These are phyloP conservation scores for Colletotrichum plurivorum DNA, from an alignment of 2,329 filamentous ascomycete species.

Conservation along the genomic window DNA sequence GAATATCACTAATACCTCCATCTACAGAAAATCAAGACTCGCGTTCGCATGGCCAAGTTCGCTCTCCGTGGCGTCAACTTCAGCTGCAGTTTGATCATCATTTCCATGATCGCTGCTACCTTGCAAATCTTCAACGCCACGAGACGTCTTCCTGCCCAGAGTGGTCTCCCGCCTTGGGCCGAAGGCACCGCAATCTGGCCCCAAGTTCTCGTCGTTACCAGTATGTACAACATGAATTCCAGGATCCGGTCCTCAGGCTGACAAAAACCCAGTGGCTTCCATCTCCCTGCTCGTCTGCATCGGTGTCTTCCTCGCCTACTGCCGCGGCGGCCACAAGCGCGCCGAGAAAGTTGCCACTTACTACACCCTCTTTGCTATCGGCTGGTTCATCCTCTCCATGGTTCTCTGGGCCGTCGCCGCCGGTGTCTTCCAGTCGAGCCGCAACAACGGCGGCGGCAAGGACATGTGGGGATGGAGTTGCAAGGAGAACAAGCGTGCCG, in stretches of 20 bases:
- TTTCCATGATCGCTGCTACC: slow-evolving; percentile 89
- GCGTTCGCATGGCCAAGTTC: slow-evolving; percentile 94
- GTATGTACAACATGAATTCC: background rate
- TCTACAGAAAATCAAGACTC: slow-evolving; percentile 87
- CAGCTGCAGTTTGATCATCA: slow-evolving; percentile 94
- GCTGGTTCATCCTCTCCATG: slow-evolving; percentile 94
- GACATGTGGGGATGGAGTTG: slow-evolving; percentile 99
- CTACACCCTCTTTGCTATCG: slow-evolving; percentile 94
- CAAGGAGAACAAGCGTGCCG: slow-evolving; percentile 84
- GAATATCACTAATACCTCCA: slow-evolving; percentile 44
- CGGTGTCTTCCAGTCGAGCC: slow-evolving; percentile 84
- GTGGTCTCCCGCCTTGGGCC: slow-evolving; percentile 89
- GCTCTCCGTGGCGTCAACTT: slow-evolving; percentile 97
- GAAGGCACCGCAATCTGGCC: slow-evolving; percentile 86
- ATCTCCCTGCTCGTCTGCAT: slow-evolving; percentile 86
- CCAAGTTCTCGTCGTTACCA: slow-evolving; percentile 82
- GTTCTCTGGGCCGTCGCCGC: slow-evolving; percentile 93
- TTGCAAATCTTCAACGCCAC: slow-evolving; percentile 95
- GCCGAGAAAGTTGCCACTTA: slow-evolving; percentile 96
- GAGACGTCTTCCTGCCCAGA: slow-evolving; percentile 79
- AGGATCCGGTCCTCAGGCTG: background rate
- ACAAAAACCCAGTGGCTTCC: slow-evolving; percentile 70
- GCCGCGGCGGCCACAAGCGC: slow-evolving; percentile 86
- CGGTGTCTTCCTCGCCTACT: slow-evolving; percentile 87
- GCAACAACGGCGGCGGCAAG: slow-evolving; percentile 78